Percentiles rank a stretch among this genome's conserved stretches.
These are phyloP conservation scores for Xylaria sp. DNA, from an alignment of 2,329 filamentous ascomycete genomes.

Conservation along the genomic window DNA sequence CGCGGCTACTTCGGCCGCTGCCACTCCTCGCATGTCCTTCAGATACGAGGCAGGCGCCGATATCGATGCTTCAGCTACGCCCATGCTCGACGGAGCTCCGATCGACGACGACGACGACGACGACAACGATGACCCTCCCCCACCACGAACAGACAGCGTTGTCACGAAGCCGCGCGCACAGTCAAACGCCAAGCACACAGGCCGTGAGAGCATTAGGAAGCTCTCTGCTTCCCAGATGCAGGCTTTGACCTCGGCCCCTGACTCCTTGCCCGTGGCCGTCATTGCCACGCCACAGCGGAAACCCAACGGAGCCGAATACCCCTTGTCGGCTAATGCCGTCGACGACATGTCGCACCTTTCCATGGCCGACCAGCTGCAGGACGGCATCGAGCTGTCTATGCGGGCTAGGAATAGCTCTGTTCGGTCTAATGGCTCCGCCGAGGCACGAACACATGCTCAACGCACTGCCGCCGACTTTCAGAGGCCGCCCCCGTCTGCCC, in stretches of 20 bases:
- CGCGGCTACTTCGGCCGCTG: conserved; percentile 1
- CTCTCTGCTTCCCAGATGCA: conserved; percentile 69
- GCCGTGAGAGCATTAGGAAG: conserved; percentile 59
- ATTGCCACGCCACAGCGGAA: conserved; percentile 46
- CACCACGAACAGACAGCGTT: conserved; percentile 7
- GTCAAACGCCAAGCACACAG: conserved; percentile 42
- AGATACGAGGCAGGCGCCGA: not conserved
- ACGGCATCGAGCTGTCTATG: conserved; percentile 34
- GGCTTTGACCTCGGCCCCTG: conserved; percentile 65
- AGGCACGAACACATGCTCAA: conserved; percentile 38
- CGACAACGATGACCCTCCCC: conserved; percentile 11
- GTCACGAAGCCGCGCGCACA: conserved; percentile 35
- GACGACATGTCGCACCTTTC: conserved; percentile 50
- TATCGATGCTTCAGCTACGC: conserved; percentile 15
- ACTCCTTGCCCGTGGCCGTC: conserved; percentile 66
- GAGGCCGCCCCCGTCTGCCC: conserved; percentile 50
- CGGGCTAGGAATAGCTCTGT: conserved; percentile 40
- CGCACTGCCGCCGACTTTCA: conserved; percentile 48
- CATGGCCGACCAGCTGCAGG: conserved; percentile 50
- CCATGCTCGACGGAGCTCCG: conserved; percentile 20
- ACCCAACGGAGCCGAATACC: conserved; percentile 51
- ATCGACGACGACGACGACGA: conserved; percentile 13
- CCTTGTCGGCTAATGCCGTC: conserved; percentile 51
- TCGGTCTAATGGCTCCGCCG: conserved; percentile 46
- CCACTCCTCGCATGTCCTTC: not conserved